These are phyloP conservation scores for Cyathus striatus DNA, from an alignment of 768 basidiomycete species.

Conservation along the genomic window DNA sequence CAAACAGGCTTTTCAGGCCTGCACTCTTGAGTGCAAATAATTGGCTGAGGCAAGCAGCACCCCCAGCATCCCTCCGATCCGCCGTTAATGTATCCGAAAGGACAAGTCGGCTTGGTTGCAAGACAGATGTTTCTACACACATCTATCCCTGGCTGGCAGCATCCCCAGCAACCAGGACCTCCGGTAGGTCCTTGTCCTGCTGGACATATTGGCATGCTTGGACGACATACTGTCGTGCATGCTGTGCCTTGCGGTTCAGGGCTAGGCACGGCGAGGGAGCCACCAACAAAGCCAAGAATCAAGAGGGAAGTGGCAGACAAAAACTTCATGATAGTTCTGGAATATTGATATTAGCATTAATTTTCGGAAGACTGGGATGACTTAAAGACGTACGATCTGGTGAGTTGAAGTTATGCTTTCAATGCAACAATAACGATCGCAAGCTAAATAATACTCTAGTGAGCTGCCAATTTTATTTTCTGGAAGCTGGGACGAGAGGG, in stretches of 20 bases:
- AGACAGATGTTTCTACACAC: constrained; percentile 8
- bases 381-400: too few species aligned
- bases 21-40: constrained; percentile 6
- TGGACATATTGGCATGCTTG: background rate
- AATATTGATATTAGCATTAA: background rate
- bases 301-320: background rate
- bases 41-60: constrained; percentile 6
- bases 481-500: too few species aligned
- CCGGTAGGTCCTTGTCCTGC: constrained; percentile 2
- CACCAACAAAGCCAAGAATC: background rate
- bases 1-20: constrained; percentile 7
- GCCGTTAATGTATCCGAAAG: constrained; percentile 2
- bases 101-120: constrained; percentile 7
- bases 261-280: background rate
- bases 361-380: too few species aligned
- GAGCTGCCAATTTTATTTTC: too few species aligned
- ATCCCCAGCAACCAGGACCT: constrained; percentile 1
- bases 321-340: background rate
- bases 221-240: background rate
- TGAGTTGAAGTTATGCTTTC: too few species aligned
- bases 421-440: too few species aligned
- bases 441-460: too few species aligned
- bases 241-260: background rate
- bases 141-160: background rate
- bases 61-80: constrained; percentile 9